A percentile compares a stretch with the other conserved stretches of the same genome.
phyloP scores from a whole-genome alignment of 768 basidiomycete species.

The Amylocystis lapponica region DNA sequence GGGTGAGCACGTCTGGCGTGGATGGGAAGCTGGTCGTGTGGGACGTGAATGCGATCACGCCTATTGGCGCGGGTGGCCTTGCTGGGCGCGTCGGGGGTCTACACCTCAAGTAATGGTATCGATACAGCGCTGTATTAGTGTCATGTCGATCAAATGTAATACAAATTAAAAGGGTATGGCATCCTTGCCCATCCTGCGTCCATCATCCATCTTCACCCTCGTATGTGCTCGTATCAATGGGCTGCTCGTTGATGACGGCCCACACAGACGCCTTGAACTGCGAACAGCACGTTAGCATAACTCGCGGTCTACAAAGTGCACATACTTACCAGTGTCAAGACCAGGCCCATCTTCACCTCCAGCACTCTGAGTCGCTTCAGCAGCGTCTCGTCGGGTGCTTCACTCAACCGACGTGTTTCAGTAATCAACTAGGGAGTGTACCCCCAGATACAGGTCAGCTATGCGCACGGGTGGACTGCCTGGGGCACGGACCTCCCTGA shows the following conservation, averaged over 20 bases:
- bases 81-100: conserved; percentile 23
- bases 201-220: conserved; percentile 6
- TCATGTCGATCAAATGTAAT: conserved; percentile 4
- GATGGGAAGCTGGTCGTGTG: conserved; percentile 93
- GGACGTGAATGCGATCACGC: conserved; percentile 60
- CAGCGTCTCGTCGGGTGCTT: conserved; percentile 73
- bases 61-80: conserved; percentile 25
- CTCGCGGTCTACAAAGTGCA: neutral
- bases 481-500: conserved; percentile 55
- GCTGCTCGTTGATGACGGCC: conserved; percentile 85
- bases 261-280: conserved; percentile 97
- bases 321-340: conserved; percentile 75
- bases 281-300: neutral
- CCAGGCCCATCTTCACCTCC: conserved; percentile 93
- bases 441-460: neutral
- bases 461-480: neutral
- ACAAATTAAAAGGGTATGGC: conserved; percentile 1
- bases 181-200: no score
- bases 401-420: conserved; percentile 63
- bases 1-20: conserved; percentile 88
- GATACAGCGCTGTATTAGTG: conserved; percentile 11
- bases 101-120: conserved; percentile 20
- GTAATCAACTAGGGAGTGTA: conserved; percentile 45
- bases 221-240: conserved; percentile 27
- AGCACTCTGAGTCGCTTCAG: conserved; percentile 71